Evolutionary conservation across 768 basidiomycete genomes (phyloP).

Genomic region (Dacryopinax spathularia): DNA sequence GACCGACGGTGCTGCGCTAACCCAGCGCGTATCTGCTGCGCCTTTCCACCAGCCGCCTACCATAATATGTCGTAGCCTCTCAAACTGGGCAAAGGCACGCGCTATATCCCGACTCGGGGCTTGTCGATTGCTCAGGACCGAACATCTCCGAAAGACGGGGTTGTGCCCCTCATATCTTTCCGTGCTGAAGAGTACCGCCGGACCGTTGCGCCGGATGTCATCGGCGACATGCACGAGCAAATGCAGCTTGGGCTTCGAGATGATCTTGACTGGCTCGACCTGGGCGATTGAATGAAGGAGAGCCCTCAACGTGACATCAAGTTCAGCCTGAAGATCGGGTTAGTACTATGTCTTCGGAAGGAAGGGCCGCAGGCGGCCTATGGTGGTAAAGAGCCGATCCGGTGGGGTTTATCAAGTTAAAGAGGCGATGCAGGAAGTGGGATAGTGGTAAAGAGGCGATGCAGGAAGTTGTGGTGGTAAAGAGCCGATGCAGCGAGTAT

Average conservation of each 20-base stretch:
- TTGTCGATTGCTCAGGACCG: neutral
- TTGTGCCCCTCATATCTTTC: neutral
- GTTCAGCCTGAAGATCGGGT: neutral
- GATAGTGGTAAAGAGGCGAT: neutral
- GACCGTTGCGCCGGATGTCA: neutral
- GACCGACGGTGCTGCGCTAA: neutral
- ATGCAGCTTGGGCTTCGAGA: neutral
- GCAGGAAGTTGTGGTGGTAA: neutral
- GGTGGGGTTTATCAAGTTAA: too few relatives aligned
- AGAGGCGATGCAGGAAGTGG: neutral
- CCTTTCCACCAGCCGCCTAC: neutral
- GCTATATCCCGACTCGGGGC: neutral
- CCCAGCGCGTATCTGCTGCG: neutral
- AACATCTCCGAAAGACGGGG: neutral
- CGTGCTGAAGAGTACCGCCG: neutral
- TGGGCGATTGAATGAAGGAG: neutral
- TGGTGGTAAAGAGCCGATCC: neutral
- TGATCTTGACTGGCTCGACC: neutral
- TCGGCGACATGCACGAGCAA: neutral
- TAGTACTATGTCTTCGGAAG: neutral
- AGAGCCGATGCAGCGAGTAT: neutral
- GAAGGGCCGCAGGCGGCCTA: neutral
- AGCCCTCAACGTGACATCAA: neutral
- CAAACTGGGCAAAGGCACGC: neutral
- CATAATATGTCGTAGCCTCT: neutral